Percentiles rank a stretch among this genome's conserved stretches.
phyloP scores from a whole-genome alignment of 2,329 filamentous ascomycete species.

The Coniochaeta sp. region DNA sequence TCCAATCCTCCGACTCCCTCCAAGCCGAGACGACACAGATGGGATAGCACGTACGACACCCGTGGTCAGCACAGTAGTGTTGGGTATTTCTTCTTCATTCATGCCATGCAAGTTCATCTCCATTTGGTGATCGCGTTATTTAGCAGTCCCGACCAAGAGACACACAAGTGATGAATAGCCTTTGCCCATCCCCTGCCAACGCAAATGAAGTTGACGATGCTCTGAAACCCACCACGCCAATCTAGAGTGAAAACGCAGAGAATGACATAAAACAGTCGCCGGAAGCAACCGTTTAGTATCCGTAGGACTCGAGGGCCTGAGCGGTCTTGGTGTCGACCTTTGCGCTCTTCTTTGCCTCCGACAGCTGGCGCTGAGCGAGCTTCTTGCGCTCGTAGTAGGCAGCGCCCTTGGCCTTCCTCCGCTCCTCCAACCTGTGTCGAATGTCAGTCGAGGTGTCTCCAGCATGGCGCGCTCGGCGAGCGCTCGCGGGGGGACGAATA shows the following conservation, averaged over 20 bases:
- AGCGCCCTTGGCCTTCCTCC: constrained; percentile 97
- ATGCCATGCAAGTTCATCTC: constrained; percentile 22
- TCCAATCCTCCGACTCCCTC: too few species aligned
- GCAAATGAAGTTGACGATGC: constrained; percentile 41
- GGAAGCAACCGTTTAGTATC: constrained; percentile 62
- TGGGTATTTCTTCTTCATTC: constrained; percentile 10
- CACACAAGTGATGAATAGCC: constrained; percentile 19
- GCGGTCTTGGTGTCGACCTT: constrained; percentile 80
- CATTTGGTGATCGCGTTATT: constrained; percentile 22
- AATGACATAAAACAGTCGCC: constrained; percentile 33
- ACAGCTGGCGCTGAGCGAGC: constrained; percentile 82
- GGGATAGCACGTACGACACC: not conserved
- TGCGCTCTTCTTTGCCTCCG: constrained; percentile 88
- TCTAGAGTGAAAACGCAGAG: constrained; percentile 43
- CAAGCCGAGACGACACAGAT: too few species aligned
- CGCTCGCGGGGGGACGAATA: constrained; percentile 20
- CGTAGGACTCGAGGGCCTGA: constrained; percentile 80
- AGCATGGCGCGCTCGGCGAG: not conserved
- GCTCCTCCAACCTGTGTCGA: constrained; percentile 82
- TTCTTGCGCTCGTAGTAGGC: constrained; percentile 99
- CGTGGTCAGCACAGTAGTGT: not conserved
- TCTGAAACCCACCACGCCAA: constrained; percentile 45
- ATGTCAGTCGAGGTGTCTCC: not conserved
- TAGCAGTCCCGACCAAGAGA: constrained; percentile 19
- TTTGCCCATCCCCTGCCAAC: constrained; percentile 30